phyloP scores from a whole-genome alignment of 495 filamentous ascomycete species.

The Penicillium goetzii region DNA sequence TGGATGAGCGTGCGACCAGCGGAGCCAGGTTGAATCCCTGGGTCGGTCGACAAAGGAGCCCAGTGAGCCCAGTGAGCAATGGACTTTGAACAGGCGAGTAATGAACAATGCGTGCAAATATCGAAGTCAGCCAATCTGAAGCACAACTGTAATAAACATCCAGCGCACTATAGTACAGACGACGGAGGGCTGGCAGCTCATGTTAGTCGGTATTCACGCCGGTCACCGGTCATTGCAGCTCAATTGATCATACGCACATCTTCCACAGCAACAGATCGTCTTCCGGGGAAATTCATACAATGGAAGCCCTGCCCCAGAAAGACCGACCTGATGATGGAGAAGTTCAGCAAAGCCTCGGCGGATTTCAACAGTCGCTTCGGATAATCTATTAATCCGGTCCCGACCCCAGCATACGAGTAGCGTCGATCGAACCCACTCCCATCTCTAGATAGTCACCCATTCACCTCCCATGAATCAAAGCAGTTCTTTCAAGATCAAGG shows the following conservation, averaged over 20 bases:
- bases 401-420: constrained; percentile 2
- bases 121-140: neutral
- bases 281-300: constrained; percentile 6
- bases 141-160: constrained; percentile 3
- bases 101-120: neutral
- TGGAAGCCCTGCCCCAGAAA: constrained; percentile 5
- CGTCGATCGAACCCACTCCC: constrained; percentile 1
- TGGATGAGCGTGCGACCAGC: constrained; percentile 5
- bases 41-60: constrained; percentile 1
- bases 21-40: neutral
- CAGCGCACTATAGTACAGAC: constrained; percentile 5
- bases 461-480: neutral
- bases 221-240: neutral
- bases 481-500: neutral
- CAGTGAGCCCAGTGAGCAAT: neutral
- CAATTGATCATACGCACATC: neutral
- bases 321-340: constrained; percentile 11
- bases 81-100: neutral
- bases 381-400: constrained; percentile 10
- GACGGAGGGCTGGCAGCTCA: neutral
- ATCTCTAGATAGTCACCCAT: neutral
- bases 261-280: neutral
- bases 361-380: constrained; percentile 13
- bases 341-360: constrained; percentile 12
- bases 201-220: neutral